Evolutionary conservation across 345 rosid genomes (phyloP), one percentile per base, ranked within the genome.

Genomic region (Gossypium ekmanianum): DNA sequence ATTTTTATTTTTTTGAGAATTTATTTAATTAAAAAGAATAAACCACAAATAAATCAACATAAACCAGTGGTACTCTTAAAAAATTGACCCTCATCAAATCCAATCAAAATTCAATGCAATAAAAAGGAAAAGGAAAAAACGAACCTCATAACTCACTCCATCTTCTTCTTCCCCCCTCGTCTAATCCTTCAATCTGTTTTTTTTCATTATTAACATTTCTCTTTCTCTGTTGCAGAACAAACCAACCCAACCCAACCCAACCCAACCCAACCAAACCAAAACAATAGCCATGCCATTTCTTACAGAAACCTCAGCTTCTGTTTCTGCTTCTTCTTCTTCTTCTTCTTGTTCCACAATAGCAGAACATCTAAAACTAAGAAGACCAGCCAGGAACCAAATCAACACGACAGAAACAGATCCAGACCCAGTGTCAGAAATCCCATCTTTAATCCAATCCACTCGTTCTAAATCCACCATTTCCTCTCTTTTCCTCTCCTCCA

Each of bases 301-400:
- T 74, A 65, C 80, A 77, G 96, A 87, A 74, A 74, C 69, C 18
- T 72, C 85, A 34, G 73, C 44, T 52, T 70, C 51, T 3, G 51
- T 48, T 41, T 47, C 41, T 34, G 41, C 51, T 10, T 47, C 51
- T 47, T 71, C 90, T 47, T 44, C 48, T 44, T 71, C 90, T 57
- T 79, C 83, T 41, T 69, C 78, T 7, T 11, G 72, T 20, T n/a
- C 89, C 18, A 80, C 88, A 50, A 78, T 78, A 17, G 84, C 82
- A 12, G 89, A 90, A 65, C 85, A 84, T 57, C 82, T 84, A 68
- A 80, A 74, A 74, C 81, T 63, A 70, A 87, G 91, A 75, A 78
- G 79, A 50, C 90, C 84, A 80, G 89, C 84, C 80, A 90, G 85
- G 76, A 85, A 72, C 84, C 90, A 80, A 61, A 73, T 34, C 58